phyloP scores from a whole-genome alignment of 2,329 filamentous ascomycete species.

The Metarhizium sp. region DNA sequence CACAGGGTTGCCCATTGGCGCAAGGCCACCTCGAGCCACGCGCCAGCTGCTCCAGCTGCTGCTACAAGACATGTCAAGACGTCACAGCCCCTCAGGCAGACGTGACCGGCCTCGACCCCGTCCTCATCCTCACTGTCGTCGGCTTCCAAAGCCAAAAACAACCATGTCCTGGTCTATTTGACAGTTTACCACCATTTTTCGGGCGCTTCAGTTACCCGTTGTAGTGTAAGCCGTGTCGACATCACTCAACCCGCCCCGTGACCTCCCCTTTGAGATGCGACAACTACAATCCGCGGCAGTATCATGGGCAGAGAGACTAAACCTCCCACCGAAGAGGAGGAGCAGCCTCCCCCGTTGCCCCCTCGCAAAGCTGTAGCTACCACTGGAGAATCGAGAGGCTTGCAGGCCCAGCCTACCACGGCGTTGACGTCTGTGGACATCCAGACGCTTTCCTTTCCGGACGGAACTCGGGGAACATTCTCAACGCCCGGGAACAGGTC shows the following conservation, averaged over 20 bases:
- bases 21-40: not conserved
- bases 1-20: not conserved
- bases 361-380: conserved; percentile 34
- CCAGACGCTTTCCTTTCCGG: conserved; percentile 64
- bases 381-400: conserved; percentile 27
- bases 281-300: conserved; percentile 8
- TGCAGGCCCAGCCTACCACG: conserved; percentile 65
- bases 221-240: not conserved
- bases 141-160: not conserved
- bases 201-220: not conserved
- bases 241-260: not conserved
- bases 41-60: no score
- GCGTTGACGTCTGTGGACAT: conserved; percentile 76
- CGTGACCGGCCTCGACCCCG: not conserved
- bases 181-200: not conserved
- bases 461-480: conserved; percentile 58
- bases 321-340: conserved; percentile 24
- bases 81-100: no score
- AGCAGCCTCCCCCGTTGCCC: conserved; percentile 45
- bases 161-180: not conserved
- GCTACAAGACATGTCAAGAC: not conserved
- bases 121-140: not conserved
- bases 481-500: conserved; percentile 27
- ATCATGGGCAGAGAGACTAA: conserved; percentile 20
- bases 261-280: conserved; percentile 18